Percentiles rank a stretch among this genome's conserved stretches.
Evolutionary conservation across 768 basidiomycete genomes (phyloP).

Genomic region (Cystoderma amianthinum): DNA sequence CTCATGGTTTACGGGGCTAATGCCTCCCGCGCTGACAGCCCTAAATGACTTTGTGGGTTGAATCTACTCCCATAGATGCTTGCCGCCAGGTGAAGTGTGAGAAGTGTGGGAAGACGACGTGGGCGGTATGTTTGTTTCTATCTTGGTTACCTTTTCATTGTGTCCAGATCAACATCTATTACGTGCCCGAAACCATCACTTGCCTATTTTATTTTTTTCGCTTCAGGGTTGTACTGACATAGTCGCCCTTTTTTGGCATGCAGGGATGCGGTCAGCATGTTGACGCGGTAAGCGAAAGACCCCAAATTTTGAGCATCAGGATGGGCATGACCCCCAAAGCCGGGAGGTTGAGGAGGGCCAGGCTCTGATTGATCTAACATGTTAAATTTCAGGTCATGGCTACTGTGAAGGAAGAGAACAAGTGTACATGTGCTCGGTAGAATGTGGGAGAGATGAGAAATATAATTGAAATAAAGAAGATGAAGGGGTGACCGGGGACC

Average conservation of each 20-base stretch:
- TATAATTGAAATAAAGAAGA: slow-evolving; percentile 3
- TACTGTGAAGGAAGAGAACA: slow-evolving; percentile 38
- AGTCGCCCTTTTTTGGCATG: slow-evolving; percentile 8
- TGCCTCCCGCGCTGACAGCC: background rate
- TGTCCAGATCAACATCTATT: too few species aligned
- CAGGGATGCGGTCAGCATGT: slow-evolving; percentile 71
- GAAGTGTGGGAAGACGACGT: slow-evolving; percentile 62
- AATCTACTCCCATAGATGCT: slow-evolving; percentile 33
- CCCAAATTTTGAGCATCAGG: too few species aligned
- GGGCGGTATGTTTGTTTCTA: slow-evolving; percentile 43
- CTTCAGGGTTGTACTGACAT: too few species aligned
- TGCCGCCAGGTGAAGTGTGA: slow-evolving; percentile 56
- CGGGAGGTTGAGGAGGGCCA: too few species aligned
- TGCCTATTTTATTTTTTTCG: background rate
- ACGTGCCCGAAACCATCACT: too few species aligned
- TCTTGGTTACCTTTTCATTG: too few species aligned
- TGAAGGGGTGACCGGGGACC: slow-evolving; percentile 5
- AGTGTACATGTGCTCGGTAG: slow-evolving; percentile 30
- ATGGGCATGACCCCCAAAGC: too few species aligned
- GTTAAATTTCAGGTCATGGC: slow-evolving; percentile 33
- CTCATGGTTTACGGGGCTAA: slow-evolving; percentile 1
- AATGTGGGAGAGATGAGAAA: slow-evolving; percentile 1
- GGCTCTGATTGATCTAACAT: too few species aligned
- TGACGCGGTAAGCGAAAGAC: slow-evolving; percentile 42
- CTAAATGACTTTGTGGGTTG: slow-evolving; percentile 10